Evolutionary conservation across 2,329 filamentous ascomycete genomes (phyloP), one percentile per base, ranked within the genome.

Genomic region (Lasiodiplodia sp.): DNA sequence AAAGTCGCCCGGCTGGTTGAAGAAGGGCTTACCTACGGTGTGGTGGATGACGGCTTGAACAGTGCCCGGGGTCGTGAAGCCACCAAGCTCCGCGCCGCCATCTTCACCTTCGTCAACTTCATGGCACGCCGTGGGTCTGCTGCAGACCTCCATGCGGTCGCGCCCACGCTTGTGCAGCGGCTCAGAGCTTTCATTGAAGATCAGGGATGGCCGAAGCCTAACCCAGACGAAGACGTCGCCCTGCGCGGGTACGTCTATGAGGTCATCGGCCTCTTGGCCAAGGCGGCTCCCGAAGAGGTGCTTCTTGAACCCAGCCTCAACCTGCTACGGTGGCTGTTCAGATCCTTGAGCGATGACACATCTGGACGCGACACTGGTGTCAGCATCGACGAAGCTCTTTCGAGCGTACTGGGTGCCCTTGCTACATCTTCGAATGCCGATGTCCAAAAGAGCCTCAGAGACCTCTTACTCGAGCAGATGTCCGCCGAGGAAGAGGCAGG

Each of bases 101-200:
- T 97, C 4, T 96, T 98, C 74, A 88, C 91, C 49, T 97, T 95
- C 73, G 88, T 97, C 68, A 92, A 93, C 64, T 98, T 94, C 88
- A 89, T 96, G 12, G 92, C 94, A 11, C 88, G 91, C 38, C 89
- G 93, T 73, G 92, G 91, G 8, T 86, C 89, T 0, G 74, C 82
- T 37, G 81, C 86, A 0, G 85, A 88, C 63, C 87, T 96, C 16
- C 82, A 84, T 66, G 80, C 84, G 10, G 89, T 96, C 72, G 92
- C 91, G 0, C 84, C 87, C 2, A 86, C 87, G 52, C 85, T 96
- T 3, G 88, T 97, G 21, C 80, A 86, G 10, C 87, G 89, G 56
- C 82, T 98, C 73, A 87, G 87, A 71, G 85, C 87, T 28, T 97
- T 93, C 75, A 89, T 97, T 67, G 86, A 91, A 71, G 85, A 87